phyloP scores from a whole-genome alignment of 140 eudicot species.

The Anethum foeniculum region DNA sequence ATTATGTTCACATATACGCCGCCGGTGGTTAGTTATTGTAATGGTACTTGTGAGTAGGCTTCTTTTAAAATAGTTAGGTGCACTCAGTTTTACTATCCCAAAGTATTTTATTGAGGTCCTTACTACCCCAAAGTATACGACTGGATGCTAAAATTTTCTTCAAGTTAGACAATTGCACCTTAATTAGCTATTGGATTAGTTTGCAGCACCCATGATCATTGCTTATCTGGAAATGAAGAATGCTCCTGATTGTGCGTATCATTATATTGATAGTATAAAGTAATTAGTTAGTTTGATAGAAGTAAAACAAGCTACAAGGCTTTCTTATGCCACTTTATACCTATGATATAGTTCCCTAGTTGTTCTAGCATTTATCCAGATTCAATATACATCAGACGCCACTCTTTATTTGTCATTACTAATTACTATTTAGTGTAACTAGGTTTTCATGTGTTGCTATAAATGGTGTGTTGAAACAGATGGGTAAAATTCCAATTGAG shows the following conservation, averaged over 20 bases:
- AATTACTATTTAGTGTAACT: not conserved
- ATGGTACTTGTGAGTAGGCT: not conserved
- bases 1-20: not conserved
- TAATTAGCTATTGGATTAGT: not conserved
- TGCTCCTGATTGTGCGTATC: not conserved
- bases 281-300: not conserved
- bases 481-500: slow-evolving; percentile 83
- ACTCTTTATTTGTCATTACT: not conserved
- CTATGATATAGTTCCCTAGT: not conserved
- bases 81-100: not conserved
- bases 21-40: not conserved
- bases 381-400: not conserved
- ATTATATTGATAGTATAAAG: not conserved
- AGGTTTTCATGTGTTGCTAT: slow-evolving; percentile 3
- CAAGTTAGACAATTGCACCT: not conserved
- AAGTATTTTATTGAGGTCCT: not conserved
- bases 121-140: not conserved
- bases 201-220: not conserved
- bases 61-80: not conserved
- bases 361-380: not conserved
- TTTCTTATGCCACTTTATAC: not conserved
- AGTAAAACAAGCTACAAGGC: not conserved
- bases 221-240: not conserved
- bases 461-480: slow-evolving; percentile 33
- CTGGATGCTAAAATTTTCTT: not conserved